These are phyloP conservation scores for Calocybe cyanea DNA, from an alignment of 768 basidiomycete genomes.

Conservation along the genomic window DNA sequence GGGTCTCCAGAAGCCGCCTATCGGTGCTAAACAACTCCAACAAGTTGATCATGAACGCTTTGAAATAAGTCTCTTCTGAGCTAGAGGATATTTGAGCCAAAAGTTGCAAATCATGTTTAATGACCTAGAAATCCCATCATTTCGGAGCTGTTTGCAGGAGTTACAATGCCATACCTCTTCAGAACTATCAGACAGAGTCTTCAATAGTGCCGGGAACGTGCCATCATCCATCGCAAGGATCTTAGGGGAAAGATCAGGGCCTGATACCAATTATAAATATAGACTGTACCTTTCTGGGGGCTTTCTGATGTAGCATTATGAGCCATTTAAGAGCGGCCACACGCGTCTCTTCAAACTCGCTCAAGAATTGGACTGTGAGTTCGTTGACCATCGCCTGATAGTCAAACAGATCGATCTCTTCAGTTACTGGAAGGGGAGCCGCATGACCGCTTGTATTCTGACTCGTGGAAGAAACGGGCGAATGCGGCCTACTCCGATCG, in stretches of 20 bases:
- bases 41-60: conserved; percentile 91
- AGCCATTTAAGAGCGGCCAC: conserved; percentile 97
- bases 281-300: conserved; percentile 78
- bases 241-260: conserved; percentile 34
- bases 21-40: conserved; percentile 96
- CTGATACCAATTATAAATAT: background rate
- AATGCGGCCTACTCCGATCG: conserved; percentile 57
- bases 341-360: conserved; percentile 94
- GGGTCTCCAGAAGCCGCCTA: conserved; percentile 78
- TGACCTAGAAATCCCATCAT: conserved; percentile 56
- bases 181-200: conserved; percentile 93
- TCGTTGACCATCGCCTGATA: conserved; percentile 92
- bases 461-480: conserved; percentile 50
- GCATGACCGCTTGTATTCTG: conserved; percentile 32
- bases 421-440: conserved; percentile 24
- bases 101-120: conserved; percentile 93
- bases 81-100: conserved; percentile 95
- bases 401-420: conserved; percentile 77
- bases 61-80: conserved; percentile 95
- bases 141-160: no score
- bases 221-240: conserved; percentile 96
- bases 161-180: conserved; percentile 63
- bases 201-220: conserved; percentile 92
- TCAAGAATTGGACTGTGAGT: conserved; percentile 89
- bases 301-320: conserved; percentile 97